Evolutionary conservation across 768 basidiomycete genomes (phyloP).

Genomic region (Boletus rubescentipes): DNA sequence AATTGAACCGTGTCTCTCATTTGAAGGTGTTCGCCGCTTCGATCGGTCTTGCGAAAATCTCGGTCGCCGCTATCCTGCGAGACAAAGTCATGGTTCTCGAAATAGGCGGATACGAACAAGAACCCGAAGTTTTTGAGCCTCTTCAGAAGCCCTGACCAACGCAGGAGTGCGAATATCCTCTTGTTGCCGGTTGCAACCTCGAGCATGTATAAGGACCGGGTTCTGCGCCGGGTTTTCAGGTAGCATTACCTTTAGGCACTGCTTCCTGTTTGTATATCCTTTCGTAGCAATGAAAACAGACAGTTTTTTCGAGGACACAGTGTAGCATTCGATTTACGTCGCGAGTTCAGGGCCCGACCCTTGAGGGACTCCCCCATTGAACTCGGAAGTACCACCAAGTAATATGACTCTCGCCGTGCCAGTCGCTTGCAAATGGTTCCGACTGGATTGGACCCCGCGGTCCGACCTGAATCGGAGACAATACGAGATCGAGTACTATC

Average conservation of each 20-base stretch:
- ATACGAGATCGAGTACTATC: no score
- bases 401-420: background rate
- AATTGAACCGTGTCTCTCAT: conserved; percentile 75
- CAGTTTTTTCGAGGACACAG: background rate
- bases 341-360: background rate
- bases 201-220: conserved; percentile 23
- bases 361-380: background rate
- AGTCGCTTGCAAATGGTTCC: background rate
- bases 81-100: conserved; percentile 81
- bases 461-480: no score
- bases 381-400: background rate
- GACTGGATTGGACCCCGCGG: no score
- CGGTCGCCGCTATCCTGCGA: conserved; percentile 64
- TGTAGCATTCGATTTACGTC: background rate
- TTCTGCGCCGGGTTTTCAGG: no score
- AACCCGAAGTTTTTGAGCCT: conserved; percentile 74
- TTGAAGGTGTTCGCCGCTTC: conserved; percentile 96
- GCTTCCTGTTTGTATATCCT: background rate
- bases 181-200: conserved; percentile 77
- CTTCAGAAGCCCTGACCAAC: conserved; percentile 79
- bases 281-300: background rate
- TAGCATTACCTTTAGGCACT: no score
- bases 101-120: conserved; percentile 70
- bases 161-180: conserved; percentile 73
- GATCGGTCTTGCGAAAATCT: conserved; percentile 86